Evolutionary conservation across 352 stramenopile species (phyloP).

Genomic region (Phytophthora macrochlamydospora): DNA sequence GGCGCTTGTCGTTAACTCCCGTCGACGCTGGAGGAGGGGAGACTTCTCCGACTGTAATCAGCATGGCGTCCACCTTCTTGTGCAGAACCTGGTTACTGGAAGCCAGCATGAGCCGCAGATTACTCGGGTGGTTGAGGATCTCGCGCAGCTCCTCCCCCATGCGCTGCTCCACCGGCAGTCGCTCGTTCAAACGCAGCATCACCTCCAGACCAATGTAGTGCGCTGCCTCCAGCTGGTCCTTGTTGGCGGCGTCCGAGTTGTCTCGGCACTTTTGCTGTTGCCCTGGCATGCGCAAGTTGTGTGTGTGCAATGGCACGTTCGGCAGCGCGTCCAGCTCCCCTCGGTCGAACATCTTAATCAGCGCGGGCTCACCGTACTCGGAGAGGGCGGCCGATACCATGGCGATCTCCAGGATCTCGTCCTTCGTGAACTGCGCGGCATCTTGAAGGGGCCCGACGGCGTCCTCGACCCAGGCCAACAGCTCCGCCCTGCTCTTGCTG

Average conservation of each 20-base stretch:
- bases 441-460: conserved; percentile 30
- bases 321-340: conserved; percentile 41
- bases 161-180: conserved; percentile 36
- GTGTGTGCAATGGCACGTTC: conserved; percentile 43
- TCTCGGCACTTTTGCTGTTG: conserved; percentile 49
- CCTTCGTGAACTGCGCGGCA: conserved; percentile 32
- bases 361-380: conserved; percentile 31
- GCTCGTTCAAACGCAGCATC: conserved; percentile 51
- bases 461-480: conserved; percentile 38
- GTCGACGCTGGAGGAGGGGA: not conserved
- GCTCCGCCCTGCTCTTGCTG: conserved; percentile 37
- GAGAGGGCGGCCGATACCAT: conserved; percentile 46
- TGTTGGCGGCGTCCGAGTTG: conserved; percentile 39
- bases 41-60: conserved; percentile 28
- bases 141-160: conserved; percentile 49
- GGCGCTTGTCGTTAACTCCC: conserved; percentile 4
- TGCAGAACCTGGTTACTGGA: conserved; percentile 47
- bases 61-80: conserved; percentile 49
- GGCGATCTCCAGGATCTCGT: conserved; percentile 46
- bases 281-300: conserved; percentile 38
- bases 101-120: conserved; percentile 46
- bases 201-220: conserved; percentile 56
- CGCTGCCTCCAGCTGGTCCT: conserved; percentile 43
- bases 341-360: conserved; percentile 34
- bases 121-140: conserved; percentile 50